These are phyloP conservation scores for Favolaschia claudopus DNA, from an alignment of 768 basidiomycete species.

Conservation along the genomic window DNA sequence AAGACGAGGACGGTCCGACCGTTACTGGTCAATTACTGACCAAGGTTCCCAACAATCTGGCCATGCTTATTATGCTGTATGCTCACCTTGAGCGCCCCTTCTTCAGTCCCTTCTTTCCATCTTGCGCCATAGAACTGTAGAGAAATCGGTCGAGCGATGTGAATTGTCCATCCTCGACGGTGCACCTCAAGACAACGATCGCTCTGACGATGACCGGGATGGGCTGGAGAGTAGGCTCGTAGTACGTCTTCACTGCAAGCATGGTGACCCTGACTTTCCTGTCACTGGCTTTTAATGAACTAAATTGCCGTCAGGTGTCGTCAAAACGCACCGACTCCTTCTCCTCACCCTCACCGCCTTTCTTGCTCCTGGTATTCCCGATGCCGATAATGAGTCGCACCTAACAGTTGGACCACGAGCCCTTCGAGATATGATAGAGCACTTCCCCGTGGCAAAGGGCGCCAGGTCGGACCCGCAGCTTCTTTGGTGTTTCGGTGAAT, in stretches of 20 bases:
- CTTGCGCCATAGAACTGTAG: conserved; percentile 74
- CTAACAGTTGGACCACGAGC: conserved; percentile 77
- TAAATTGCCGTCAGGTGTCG: conserved; percentile 58
- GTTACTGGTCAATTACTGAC: conserved; percentile 73
- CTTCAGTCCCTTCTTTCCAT: conserved; percentile 73
- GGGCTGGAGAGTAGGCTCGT: conserved; percentile 75
- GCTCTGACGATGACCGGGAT: conserved; percentile 58
- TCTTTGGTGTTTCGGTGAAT: conserved; percentile 78
- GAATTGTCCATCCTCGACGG: conserved; percentile 75
- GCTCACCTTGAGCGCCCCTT: conserved; percentile 9
- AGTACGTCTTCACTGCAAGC: conserved; percentile 82
- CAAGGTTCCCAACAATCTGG: conserved; percentile 55
- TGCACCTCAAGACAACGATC: conserved; percentile 37
- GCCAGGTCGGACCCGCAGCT: conserved; percentile 78
- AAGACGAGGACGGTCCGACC: conserved; percentile 44
- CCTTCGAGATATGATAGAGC: conserved; percentile 81
- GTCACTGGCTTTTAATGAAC: not conserved
- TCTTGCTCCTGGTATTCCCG: conserved; percentile 72
- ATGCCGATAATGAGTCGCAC: conserved; percentile 64
- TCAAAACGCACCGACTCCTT: conserved; percentile 81
- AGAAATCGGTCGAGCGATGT: conserved; percentile 80
- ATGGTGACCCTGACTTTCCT: conserved; percentile 56
- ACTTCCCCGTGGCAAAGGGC: conserved; percentile 73
- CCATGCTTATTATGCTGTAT: not conserved
- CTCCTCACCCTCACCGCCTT: conserved; percentile 65